A percentile compares a stretch with the other conserved stretches of the same genome.
Conservation (phyloP, 306 rosid genomes). For the Prunus padus region DNA sequence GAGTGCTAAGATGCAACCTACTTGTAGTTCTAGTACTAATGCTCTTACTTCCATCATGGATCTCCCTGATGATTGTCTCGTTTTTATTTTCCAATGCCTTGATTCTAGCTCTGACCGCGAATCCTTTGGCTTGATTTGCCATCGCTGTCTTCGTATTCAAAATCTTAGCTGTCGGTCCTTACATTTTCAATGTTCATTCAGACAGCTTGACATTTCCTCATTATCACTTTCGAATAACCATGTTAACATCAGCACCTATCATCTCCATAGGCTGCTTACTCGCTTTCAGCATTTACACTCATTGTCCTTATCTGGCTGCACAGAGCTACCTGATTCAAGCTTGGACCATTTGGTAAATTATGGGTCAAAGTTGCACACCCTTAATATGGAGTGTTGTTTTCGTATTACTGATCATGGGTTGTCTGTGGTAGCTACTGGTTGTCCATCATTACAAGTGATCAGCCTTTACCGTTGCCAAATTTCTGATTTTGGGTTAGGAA, state of each 20-base stretch:
- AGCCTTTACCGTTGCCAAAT: constrained; percentile 54
- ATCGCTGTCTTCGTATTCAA: constrained; percentile 52
- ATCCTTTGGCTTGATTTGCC: constrained; percentile 68
- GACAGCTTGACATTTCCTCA: constrained; percentile 31
- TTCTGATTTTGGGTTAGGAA: constrained; percentile 50
- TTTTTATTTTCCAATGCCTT: constrained; percentile 48
- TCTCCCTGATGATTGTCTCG: constrained; percentile 60
- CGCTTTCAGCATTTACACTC: constrained; percentile 60
- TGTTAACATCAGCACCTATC: constrained; percentile 30
- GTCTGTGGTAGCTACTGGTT: constrained; percentile 44
- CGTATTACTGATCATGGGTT: constrained; percentile 54
- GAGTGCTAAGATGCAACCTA: constrained; percentile 51
- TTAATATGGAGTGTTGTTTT: constrained; percentile 51
- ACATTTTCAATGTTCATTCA: constrained; percentile 51
- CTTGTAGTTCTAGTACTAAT: constrained; percentile 25
- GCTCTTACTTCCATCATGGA: constrained; percentile 44
- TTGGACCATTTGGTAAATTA: constrained; percentile 39
- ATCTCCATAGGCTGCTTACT: constrained; percentile 44
- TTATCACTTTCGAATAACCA: constrained; percentile 17
- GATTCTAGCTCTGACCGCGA: constrained; percentile 44
- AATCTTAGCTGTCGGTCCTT: constrained; percentile 44
- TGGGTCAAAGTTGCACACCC: constrained; percentile 51
- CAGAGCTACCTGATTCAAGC: constrained; percentile 45
- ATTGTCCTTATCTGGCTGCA: constrained; percentile 58
- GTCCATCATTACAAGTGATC: constrained; percentile 39